These are phyloP conservation scores for Cercospora nicotianae DNA, from an alignment of 2,329 filamentous ascomycete genomes.

Conservation along the genomic window DNA sequence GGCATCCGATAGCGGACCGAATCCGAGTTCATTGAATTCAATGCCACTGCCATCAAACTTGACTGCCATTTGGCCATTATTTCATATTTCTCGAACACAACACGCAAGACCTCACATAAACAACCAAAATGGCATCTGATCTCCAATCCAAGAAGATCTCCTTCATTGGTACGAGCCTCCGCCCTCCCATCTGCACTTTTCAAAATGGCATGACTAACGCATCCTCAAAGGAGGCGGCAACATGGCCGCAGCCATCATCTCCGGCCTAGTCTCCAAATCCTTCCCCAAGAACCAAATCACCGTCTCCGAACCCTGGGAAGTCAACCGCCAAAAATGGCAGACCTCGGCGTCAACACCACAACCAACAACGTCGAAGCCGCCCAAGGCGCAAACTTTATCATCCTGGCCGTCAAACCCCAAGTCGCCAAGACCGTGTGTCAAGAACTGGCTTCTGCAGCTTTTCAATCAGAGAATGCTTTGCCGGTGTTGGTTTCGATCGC, in stretches of 20 bases:
- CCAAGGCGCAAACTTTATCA: conserved; percentile 31
- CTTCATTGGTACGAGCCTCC: conserved; percentile 27
- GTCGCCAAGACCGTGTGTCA: conserved; percentile 33
- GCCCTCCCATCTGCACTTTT: no score
- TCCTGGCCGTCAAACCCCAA: conserved; percentile 34
- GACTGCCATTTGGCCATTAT: conserved; percentile 2
- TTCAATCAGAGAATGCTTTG: conserved; percentile 19
- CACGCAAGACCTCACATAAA: background rate
- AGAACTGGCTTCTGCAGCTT: conserved; percentile 28
- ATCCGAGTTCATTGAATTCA: conserved; percentile 1
- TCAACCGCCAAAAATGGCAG: conserved; percentile 33
- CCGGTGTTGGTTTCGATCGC: conserved; percentile 33
- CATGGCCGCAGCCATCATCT: conserved; percentile 35
- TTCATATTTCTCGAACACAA: background rate
- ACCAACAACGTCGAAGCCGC: conserved; percentile 31
- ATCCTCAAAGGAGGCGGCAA: conserved; percentile 31
- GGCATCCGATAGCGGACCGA: conserved; percentile 9
- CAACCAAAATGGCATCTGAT: conserved; percentile 13
- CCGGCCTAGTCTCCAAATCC: conserved; percentile 29
- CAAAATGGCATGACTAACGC: background rate
- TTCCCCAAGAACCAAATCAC: conserved; percentile 31
- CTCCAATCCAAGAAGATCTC: conserved; percentile 29
- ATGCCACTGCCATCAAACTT: conserved; percentile 9
- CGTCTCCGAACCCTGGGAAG: conserved; percentile 35
- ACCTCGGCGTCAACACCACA: conserved; percentile 31